phyloP scores from a whole-genome alignment of 164 flowering plant species.

The Liriodendron chinense region DNA sequence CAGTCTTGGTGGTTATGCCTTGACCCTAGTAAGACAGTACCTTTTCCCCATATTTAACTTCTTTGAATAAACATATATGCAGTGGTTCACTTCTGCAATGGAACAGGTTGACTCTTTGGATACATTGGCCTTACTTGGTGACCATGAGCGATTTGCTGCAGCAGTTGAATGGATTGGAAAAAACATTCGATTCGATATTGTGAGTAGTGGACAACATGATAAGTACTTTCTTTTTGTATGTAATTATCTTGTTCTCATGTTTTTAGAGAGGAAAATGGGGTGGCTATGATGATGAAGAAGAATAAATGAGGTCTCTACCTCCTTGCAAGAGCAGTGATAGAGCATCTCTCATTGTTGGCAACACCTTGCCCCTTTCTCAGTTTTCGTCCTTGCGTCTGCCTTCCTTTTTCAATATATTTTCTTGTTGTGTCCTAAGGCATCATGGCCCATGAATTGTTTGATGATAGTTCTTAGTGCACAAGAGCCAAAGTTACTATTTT shows the following conservation, averaged over 20 bases:
- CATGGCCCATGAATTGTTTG: background rate
- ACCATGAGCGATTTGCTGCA: slow-evolving; percentile 60
- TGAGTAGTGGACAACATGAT: slow-evolving; percentile 39
- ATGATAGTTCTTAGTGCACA: no score
- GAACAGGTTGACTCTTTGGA: slow-evolving; percentile 90
- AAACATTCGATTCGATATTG: slow-evolving; percentile 92
- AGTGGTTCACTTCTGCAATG: background rate
- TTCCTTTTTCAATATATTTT: background rate
- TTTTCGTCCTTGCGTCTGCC: background rate
- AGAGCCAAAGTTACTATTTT: no score
- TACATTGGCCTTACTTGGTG: slow-evolving; percentile 83
- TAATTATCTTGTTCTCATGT: background rate
- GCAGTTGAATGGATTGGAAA: slow-evolving; percentile 97
- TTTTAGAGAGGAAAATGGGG: background rate
- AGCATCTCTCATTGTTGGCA: no score
- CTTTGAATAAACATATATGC: background rate
- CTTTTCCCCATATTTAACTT: background rate
- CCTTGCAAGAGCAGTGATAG: background rate
- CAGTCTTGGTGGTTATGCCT: slow-evolving; percentile 91
- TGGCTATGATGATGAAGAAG: background rate
- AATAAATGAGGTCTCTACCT: background rate
- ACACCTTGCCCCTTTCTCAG: background rate
- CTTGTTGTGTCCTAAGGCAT: background rate
- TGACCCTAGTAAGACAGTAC: slow-evolving; percentile 67
- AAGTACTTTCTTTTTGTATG: no score